Conservation (phyloP, 139 green algal species). For the Dunaliella primolecta region DNA sequence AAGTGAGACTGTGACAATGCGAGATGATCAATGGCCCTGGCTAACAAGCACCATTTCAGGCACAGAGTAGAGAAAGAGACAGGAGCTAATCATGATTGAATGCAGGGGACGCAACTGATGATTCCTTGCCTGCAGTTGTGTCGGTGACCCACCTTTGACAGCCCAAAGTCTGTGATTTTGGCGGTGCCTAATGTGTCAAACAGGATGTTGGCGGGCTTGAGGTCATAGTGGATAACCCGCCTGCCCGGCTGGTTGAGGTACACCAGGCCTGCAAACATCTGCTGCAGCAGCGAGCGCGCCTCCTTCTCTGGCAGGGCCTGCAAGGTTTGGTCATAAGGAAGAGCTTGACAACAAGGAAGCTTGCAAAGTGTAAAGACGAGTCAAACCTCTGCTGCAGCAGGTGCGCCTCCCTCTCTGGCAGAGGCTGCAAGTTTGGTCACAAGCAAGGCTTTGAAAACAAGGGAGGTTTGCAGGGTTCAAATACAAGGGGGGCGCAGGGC, state of each 20-base stretch:
- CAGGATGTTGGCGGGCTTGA: slow-evolving; percentile 96
- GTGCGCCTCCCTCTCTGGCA: not conserved
- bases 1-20: too few relatives aligned
- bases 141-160: slow-evolving; percentile 85
- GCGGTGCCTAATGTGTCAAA: slow-evolving; percentile 79
- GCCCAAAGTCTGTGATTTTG: slow-evolving; percentile 96
- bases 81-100: too few relatives aligned
- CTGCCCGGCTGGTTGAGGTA: slow-evolving; percentile 61
- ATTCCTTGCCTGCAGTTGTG: too few relatives aligned
- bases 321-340: too few relatives aligned
- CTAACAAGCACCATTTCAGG: too few relatives aligned
- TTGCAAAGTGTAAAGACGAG: not conserved
- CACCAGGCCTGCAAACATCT: slow-evolving; percentile 52
- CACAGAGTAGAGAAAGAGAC: too few relatives aligned
- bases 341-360: not conserved
- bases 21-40: too few relatives aligned
- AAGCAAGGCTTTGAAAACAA: not conserved
- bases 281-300: slow-evolving; percentile 67
- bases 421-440: not conserved
- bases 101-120: too few relatives aligned
- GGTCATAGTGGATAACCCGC: slow-evolving; percentile 92
- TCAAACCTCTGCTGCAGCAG: not conserved
- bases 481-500: too few relatives aligned
- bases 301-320: slow-evolving; percentile 84
- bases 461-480: not conserved